phyloP scores from a whole-genome alignment of 2,329 filamentous ascomycete species.

The Torrubiella hemipterigena region DNA sequence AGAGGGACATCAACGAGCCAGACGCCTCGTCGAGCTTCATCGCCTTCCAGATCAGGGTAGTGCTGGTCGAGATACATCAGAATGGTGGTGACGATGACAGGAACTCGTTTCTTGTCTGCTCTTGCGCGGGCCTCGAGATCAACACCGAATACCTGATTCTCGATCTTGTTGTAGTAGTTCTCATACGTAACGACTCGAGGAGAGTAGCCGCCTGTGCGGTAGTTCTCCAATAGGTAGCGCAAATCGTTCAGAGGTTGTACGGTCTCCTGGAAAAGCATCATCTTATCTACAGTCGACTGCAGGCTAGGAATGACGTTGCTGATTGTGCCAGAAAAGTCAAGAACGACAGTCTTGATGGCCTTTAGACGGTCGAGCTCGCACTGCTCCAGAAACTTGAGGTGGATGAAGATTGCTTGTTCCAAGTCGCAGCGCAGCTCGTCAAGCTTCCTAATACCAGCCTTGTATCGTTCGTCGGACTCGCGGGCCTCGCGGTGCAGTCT shows the following conservation, averaged over 20 bases:
- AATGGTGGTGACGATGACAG: constrained; percentile 81
- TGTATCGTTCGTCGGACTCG: constrained; percentile 91
- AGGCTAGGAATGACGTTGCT: constrained; percentile 96
- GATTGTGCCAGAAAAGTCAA: constrained; percentile 94
- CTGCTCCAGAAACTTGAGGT: constrained; percentile 91
- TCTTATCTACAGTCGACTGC: constrained; percentile 92
- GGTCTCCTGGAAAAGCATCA: constrained; percentile 98
- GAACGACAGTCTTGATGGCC: constrained; percentile 93
- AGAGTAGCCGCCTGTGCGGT: constrained; percentile 85
- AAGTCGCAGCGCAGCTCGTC: constrained; percentile 85
- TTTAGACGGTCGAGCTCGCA: constrained; percentile 93
- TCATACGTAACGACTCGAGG: constrained; percentile 90
- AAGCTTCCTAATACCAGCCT: constrained; percentile 70
- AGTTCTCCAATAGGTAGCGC: constrained; percentile 90
- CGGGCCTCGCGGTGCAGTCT: constrained; percentile 77
- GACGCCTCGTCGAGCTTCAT: constrained; percentile 81
- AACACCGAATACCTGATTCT: constrained; percentile 95
- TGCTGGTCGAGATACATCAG: constrained; percentile 92
- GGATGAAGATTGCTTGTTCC: constrained; percentile 89
- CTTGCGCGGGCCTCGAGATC: constrained; percentile 92
- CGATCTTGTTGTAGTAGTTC: constrained; percentile 97
- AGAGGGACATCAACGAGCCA: constrained; percentile 92
- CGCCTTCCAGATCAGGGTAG: constrained; percentile 94
- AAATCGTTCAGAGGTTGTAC: constrained; percentile 88
- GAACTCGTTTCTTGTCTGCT: constrained; percentile 90